phyloP scores from a whole-genome alignment of 2,329 filamentous ascomycete genomes.

The Lanzia echinophila region DNA sequence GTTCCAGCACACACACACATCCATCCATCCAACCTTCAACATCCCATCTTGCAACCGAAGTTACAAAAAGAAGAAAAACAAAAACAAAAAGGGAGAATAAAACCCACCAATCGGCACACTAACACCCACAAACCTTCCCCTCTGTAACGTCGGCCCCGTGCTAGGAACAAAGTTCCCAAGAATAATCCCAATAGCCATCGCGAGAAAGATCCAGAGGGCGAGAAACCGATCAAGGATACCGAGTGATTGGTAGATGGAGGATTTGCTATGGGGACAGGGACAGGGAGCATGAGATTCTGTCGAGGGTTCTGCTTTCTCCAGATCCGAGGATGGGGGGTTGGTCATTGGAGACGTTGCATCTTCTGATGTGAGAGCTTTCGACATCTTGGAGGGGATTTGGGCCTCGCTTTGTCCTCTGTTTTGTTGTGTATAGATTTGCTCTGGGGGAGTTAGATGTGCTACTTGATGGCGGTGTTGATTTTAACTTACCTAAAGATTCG shows the following conservation, averaged over 20 bases:
- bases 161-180: conserved; percentile 55
- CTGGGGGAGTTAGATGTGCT: no score
- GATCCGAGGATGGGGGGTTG: background rate
- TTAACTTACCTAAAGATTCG: no score
- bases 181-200: conserved; percentile 59
- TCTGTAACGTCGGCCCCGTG: conserved; percentile 49
- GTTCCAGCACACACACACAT: background rate
- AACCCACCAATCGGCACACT: conserved; percentile 53
- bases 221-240: conserved; percentile 45
- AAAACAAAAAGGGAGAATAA: background rate
- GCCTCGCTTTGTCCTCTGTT: no score
- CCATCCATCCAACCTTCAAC: background rate
- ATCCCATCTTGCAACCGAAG: no score
- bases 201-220: conserved; percentile 55
- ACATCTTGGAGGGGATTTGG: no score
- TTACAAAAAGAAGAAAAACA: background rate
- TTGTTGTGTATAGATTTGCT: no score
- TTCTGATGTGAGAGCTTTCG: no score
- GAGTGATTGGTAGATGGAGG: conserved; percentile 28
- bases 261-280: background rate
- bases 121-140: conserved; percentile 56
- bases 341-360: no score
- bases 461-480: no score
- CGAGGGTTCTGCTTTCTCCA: background rate
- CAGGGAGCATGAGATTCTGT: no score